A percentile compares a stretch with the other conserved stretches of the same genome.
Evolutionary conservation across 441 rosid species (phyloP).

Genomic region (Mallotus japonicus): DNA sequence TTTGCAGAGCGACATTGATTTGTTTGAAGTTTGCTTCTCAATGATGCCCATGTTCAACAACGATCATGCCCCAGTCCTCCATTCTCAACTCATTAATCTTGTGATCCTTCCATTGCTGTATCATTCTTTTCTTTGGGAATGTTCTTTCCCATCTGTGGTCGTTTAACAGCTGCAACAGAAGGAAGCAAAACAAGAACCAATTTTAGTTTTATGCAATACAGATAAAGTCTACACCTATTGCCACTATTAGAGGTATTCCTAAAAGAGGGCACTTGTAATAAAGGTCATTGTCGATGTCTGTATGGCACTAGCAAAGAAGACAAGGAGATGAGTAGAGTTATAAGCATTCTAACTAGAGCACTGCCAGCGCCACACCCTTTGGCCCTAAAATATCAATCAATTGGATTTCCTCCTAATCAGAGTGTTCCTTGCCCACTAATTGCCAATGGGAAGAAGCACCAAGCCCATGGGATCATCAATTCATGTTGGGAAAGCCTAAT

Average conservation of each 20-base stretch:
- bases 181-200: background rate
- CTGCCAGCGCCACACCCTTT: too few species aligned
- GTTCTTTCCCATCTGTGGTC: constrained; percentile 23
- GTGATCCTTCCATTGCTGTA: constrained; percentile 18
- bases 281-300: background rate
- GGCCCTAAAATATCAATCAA: too few species aligned
- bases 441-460: too few species aligned
- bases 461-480: too few species aligned
- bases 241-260: background rate
- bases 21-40: background rate
- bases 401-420: too few species aligned
- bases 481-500: too few species aligned
- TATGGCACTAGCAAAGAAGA: background rate
- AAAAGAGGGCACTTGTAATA: background rate
- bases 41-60: too few species aligned
- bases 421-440: too few species aligned
- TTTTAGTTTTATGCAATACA: background rate
- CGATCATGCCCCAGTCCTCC: background rate
- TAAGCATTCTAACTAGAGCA: too few species aligned
- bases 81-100: constrained; percentile 8
- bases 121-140: constrained; percentile 27
- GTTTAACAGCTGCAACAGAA: constrained; percentile 40
- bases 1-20: too few species aligned
- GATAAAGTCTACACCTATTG: background rate
- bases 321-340: too few species aligned